phyloP scores from a whole-genome alignment of 1,284 basidiomycete genomes.

The Hemileccinum hortonii region DNA sequence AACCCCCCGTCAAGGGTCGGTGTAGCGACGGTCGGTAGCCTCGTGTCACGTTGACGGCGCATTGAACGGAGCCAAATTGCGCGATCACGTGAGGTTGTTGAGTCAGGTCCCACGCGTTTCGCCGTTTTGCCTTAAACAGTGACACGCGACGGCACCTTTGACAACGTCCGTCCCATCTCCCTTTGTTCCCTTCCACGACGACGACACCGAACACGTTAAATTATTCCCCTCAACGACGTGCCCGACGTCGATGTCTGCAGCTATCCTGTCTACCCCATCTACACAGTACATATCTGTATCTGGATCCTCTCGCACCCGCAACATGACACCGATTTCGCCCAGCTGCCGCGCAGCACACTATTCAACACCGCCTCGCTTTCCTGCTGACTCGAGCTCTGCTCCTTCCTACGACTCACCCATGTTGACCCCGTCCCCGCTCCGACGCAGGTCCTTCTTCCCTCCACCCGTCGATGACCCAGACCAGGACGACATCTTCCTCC shows the following conservation, averaged over 20 bases:
- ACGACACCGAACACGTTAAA: constrained; percentile 17
- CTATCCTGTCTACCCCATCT: constrained; percentile 38
- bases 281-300: constrained; percentile 38
- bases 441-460: constrained; percentile 41
- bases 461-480: constrained; percentile 35
- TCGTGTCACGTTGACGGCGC: constrained; percentile 34
- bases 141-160: constrained; percentile 14
- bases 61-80: constrained; percentile 18
- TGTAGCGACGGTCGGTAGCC: constrained; percentile 23
- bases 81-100: constrained; percentile 43
- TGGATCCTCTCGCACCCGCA: constrained; percentile 30
- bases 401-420: constrained; percentile 52
- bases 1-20: not conserved
- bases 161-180: not conserved
- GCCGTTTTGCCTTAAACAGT: constrained; percentile 27
- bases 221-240: constrained; percentile 19
- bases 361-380: constrained; percentile 37
- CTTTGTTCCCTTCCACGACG: constrained; percentile 21
- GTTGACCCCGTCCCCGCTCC: constrained; percentile 62
- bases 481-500: constrained; percentile 51
- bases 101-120: constrained; percentile 35
- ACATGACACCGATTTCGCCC: constrained; percentile 49
- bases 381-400: constrained; percentile 22
- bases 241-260: constrained; percentile 31
- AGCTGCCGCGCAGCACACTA: constrained; percentile 44